phyloP scores from a whole-genome alignment of 768 basidiomycete genomes.

The Collybia nuda region DNA sequence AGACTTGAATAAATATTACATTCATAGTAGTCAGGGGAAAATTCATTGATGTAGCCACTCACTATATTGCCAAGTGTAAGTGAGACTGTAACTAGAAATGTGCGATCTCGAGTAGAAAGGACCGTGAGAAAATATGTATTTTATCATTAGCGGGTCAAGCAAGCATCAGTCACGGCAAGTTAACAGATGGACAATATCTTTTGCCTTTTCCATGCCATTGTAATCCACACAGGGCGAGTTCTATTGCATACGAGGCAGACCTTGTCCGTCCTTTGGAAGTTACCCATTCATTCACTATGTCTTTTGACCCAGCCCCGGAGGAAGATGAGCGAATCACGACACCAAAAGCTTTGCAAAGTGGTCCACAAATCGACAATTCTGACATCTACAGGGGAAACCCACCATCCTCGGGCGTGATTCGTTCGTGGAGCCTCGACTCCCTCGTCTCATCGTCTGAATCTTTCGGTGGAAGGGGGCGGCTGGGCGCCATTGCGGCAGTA shows the following conservation, averaged over 20 bases:
- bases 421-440: slow-evolving; percentile 25
- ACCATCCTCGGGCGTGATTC: slow-evolving; percentile 21
- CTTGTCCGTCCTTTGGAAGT: neutral
- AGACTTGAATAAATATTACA: slow-evolving; percentile 12
- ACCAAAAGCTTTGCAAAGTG: no score
- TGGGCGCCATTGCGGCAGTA: slow-evolving; percentile 57
- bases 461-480: slow-evolving; percentile 34
- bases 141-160: neutral
- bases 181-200: neutral
- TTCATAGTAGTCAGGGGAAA: neutral
- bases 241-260: neutral
- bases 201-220: neutral
- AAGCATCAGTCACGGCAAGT: neutral
- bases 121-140: neutral
- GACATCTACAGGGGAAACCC: slow-evolving; percentile 66
- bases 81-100: no score
- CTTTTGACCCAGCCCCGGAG: neutral
- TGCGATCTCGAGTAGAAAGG: no score
- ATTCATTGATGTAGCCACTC: no score
- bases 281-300: neutral
- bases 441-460: slow-evolving; percentile 37
- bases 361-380: slow-evolving; percentile 20
- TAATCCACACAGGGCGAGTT: neutral
- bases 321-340: no score
- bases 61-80: no score